Conservation (phyloP, 2,329 filamentous ascomycete genomes). For the Polytolypa hystricis region DNA sequence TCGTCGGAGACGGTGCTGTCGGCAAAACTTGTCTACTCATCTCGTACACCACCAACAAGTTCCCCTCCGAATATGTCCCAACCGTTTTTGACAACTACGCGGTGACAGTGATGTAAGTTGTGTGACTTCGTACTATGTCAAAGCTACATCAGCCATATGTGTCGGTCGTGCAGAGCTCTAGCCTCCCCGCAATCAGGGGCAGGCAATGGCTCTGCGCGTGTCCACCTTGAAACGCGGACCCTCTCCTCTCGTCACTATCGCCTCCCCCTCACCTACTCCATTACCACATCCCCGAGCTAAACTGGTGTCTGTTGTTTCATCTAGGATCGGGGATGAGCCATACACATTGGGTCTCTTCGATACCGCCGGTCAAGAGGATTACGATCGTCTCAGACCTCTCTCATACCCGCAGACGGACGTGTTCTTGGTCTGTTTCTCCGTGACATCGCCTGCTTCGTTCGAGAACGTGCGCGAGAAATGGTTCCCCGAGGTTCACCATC, state of each 20-base stretch:
- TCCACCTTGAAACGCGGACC: too few relatives aligned
- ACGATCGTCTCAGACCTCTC: constrained; percentile 88
- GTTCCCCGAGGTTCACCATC: constrained; percentile 97
- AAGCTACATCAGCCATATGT: constrained; percentile 5
- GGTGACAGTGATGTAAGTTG: constrained; percentile 93
- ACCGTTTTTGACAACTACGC: constrained; percentile 99
- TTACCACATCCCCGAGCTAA: too few relatives aligned
- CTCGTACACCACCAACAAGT: constrained; percentile 99
- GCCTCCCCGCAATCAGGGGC: neutral
- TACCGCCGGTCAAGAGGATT: constrained; percentile 98
- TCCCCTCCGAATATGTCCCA: constrained; percentile 98
- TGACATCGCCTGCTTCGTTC: constrained; percentile 93
- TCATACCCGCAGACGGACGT: constrained; percentile 98
- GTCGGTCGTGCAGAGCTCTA: constrained; percentile 1
- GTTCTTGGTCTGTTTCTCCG: constrained; percentile 97
- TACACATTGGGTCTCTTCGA: constrained; percentile 96
- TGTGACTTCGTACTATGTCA: constrained; percentile 4
- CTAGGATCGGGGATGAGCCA: constrained; percentile 97
- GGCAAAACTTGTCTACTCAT: constrained; percentile 99
- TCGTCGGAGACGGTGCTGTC: constrained; percentile 97
- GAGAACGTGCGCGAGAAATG: constrained; percentile 99
- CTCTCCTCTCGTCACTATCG: too few relatives aligned
- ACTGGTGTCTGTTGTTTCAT: too few relatives aligned
- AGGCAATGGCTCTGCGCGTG: too few relatives aligned
- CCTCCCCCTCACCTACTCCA: too few relatives aligned